These are phyloP conservation scores for Helotiales sp. DNA, from an alignment of 2,329 filamentous ascomycete genomes.

Conservation along the genomic window DNA sequence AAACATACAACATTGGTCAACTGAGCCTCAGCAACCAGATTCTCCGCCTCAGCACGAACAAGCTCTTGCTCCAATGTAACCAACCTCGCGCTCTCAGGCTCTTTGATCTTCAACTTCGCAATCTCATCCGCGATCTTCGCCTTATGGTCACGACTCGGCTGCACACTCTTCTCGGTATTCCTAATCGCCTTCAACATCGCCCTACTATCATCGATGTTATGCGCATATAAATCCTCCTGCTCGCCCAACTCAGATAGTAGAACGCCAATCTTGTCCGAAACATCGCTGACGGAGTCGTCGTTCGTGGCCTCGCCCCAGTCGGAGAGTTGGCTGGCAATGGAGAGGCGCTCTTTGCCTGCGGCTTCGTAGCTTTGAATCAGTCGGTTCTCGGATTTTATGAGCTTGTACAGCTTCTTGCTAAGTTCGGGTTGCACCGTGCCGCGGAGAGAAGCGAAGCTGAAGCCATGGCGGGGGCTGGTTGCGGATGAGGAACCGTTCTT, in stretches of 20 bases:
- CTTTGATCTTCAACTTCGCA: constrained; percentile 86
- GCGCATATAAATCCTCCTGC: constrained; percentile 87
- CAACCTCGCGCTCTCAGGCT: constrained; percentile 81
- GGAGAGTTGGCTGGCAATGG: constrained; percentile 87
- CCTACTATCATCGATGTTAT: constrained; percentile 85
- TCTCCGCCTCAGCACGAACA: constrained; percentile 93
- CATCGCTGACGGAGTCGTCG: constrained; percentile 85
- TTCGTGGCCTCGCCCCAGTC: constrained; percentile 95
- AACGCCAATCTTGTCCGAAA: constrained; percentile 95
- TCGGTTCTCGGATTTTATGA: constrained; percentile 95
- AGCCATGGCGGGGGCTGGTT: constrained; percentile 65
- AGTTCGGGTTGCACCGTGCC: constrained; percentile 86
- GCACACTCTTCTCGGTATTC: constrained; percentile 94
- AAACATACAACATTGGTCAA: constrained; percentile 84
- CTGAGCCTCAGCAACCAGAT: constrained; percentile 93
- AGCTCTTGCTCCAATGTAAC: constrained; percentile 93
- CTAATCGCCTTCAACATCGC: constrained; percentile 86
- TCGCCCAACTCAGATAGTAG: constrained; percentile 91
- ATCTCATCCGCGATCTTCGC: constrained; percentile 92
- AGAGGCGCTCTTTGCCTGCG: constrained; percentile 81
- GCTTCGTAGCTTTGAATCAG: constrained; percentile 83
- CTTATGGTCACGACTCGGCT: constrained; percentile 88
- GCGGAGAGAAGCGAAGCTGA: constrained; percentile 85
- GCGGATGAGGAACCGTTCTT: constrained; percentile 44
- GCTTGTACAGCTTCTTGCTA: constrained; percentile 82